A percentile compares a stretch with the other conserved stretches of the same genome.
phyloP scores from a whole-genome alignment of 306 rosid species.

The Ziziphus jujuba region DNA sequence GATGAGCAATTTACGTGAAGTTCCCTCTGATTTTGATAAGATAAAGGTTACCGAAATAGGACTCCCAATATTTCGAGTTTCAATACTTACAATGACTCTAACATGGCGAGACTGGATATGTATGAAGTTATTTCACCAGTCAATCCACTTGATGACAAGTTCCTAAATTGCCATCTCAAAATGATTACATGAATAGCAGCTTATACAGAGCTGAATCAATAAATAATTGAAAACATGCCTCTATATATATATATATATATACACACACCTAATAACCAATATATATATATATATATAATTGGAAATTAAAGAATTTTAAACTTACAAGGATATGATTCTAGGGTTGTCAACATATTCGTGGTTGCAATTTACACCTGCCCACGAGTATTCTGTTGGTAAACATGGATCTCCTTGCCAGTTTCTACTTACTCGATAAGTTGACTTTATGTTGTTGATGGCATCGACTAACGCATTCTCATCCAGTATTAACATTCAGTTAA shows the following conservation, averaged over 20 bases:
- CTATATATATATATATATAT: too few relatives aligned
- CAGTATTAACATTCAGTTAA: not conserved
- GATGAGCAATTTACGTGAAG: not conserved
- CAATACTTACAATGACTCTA: conserved; percentile 45
- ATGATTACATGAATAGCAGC: too few relatives aligned
- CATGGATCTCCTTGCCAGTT: conserved; percentile 50
- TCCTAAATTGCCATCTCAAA: conserved; percentile 32
- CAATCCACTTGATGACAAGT: conserved; percentile 49
- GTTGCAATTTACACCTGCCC: conserved; percentile 40
- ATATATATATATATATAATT: not conserved
- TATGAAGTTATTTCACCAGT: conserved; percentile 36
- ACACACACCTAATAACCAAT: too few relatives aligned
- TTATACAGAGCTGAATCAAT: too few relatives aligned
- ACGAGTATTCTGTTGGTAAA: conserved; percentile 12
- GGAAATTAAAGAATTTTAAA: too few relatives aligned
- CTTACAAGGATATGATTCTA: conserved; percentile 48
- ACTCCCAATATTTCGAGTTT: not conserved
- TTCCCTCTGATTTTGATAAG: not conserved
- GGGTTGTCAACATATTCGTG: not conserved
- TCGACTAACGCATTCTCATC: conserved; percentile 17
- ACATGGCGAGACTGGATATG: conserved; percentile 36
- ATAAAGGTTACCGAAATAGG: not conserved
- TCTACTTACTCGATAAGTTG: conserved; percentile 14
- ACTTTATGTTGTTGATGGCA: conserved; percentile 32
- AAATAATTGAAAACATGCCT: too few relatives aligned